phyloP scores from a whole-genome alignment of 805 yeast species.

The Suhomyces kilbournensis region DNA sequence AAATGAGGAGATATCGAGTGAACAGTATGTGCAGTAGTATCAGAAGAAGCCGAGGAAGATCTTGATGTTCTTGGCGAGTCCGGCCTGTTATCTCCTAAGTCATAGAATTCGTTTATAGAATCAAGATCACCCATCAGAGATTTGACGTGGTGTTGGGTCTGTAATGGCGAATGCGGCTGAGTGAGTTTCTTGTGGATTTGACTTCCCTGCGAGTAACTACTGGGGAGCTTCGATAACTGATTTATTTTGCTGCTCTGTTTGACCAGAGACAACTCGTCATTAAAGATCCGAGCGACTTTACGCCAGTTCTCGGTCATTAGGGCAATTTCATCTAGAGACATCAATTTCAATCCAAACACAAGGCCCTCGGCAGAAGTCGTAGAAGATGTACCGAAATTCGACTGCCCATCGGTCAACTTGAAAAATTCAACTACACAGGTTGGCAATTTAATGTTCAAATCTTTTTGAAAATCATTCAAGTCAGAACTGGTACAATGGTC shows the following conservation, averaged over 20 bases:
- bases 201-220: conserved; percentile 14
- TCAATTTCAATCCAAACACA: conserved; percentile 72
- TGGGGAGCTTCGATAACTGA: conserved; percentile 21
- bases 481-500: conserved; percentile 80
- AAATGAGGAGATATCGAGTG: conserved; percentile 12
- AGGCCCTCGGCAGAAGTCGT: conserved; percentile 60
- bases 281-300: conserved; percentile 51
- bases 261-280: conserved; percentile 20
- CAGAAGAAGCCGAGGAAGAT: conserved; percentile 17
- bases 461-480: conserved; percentile 77
- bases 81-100: conserved; percentile 1
- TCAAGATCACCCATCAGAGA: conserved; percentile 1
- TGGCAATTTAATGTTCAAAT: conserved; percentile 72
- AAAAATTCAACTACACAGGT: conserved; percentile 76
- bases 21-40: conserved; percentile 13
- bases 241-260: conserved; percentile 16
- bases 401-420: conserved; percentile 87
- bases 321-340: conserved; percentile 77
- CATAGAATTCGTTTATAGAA: conserved; percentile 8
- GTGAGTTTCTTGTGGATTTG: conserved; percentile 13
- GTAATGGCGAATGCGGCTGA: neutral
- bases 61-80: conserved; percentile 18
- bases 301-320: conserved; percentile 87
- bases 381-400: conserved; percentile 59
- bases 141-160: neutral